A percentile compares a stretch with the other conserved stretches of the same genome.
These are phyloP conservation scores for Leccinum griseonigrum DNA, from an alignment of 1,284 basidiomycete species.

Conservation along the genomic window DNA sequence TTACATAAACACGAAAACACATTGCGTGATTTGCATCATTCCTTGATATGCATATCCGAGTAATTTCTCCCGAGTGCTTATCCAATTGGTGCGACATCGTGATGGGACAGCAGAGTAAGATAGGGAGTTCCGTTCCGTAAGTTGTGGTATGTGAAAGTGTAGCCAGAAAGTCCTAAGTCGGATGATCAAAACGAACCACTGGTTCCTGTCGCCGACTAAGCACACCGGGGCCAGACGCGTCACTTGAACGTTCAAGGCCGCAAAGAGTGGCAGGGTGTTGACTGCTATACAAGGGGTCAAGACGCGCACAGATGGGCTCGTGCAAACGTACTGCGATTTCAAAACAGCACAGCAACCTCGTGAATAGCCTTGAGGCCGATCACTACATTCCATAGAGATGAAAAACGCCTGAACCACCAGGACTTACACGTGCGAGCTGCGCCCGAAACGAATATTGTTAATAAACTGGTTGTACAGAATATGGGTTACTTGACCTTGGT, in stretches of 20 bases:
- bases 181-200: constrained; percentile 15
- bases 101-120: background rate
- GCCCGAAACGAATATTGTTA: background rate
- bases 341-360: constrained; percentile 6
- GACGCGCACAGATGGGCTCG: background rate
- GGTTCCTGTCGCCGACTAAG: background rate
- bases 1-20: background rate
- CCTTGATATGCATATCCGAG: background rate
- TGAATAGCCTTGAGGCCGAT: constrained; percentile 18
- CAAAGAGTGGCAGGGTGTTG: background rate
- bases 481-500: background rate
- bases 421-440: background rate
- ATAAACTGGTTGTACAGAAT: constrained; percentile 13
- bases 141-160: background rate
- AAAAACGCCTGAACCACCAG: constrained; percentile 4
- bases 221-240: background rate
- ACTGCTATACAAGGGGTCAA: background rate
- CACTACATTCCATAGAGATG: background rate
- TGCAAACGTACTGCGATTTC: background rate
- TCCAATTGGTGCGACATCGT: background rate
- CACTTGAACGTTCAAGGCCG: background rate
- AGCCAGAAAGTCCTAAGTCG: constrained; percentile 3
- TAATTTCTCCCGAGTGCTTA: background rate
- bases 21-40: background rate
- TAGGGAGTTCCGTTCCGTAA: constrained; percentile 10